Base-by-base conservation (phyloP, 805 yeast species). In the Metschnikowia colocasiae region DNA sequence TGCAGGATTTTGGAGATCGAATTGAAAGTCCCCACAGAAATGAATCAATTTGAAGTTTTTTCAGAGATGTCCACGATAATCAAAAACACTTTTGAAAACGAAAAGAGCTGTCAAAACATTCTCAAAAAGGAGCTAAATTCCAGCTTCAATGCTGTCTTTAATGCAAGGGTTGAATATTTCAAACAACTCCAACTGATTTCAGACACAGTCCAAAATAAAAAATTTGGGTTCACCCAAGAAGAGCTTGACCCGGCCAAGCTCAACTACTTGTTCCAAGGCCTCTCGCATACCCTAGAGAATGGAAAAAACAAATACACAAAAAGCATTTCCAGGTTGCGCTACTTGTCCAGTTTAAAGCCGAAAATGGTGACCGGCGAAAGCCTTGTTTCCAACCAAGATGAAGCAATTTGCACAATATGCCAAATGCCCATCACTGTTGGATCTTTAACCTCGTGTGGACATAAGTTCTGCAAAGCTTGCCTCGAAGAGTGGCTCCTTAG, bases 391-490 rank as follows among this genome's bases (percentile, higher is more conserved):
- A 16, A 34, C 44, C n/a, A 46, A 36, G 75, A 74, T 6, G 79
- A 73, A 8, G 61, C 74, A 45, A 64, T 75, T 16, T 94, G 99
- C 64, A 77, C 83, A 27, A 91, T 94, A 50, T 94, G 99, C 62
- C 79, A 85, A 18, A 75, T 82, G 3, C 61, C 78, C 1, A 87
- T 90, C 42, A 71, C 78, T 2, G 72, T 81, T 33, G 99, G 99
- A 0, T 77, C 94, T 0, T 69, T 94, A 47, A 85, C 96, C 0
- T 81, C 81, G 8, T 94, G 99, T 74, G 98, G 98, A 0, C 99
- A 94, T 65, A 82, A 82, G 55, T 94, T 85, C 60, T 94, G 99
- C 62, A 78, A 80, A 48, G 86, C 79, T 1, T 94, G 99, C 63
- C 70, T 94, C 31, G 74, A 68, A 16, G 81, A 74, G 46, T 94